phyloP scores from a whole-genome alignment of 1,284 basidiomycete genomes.

The Ustilago loliicola region DNA sequence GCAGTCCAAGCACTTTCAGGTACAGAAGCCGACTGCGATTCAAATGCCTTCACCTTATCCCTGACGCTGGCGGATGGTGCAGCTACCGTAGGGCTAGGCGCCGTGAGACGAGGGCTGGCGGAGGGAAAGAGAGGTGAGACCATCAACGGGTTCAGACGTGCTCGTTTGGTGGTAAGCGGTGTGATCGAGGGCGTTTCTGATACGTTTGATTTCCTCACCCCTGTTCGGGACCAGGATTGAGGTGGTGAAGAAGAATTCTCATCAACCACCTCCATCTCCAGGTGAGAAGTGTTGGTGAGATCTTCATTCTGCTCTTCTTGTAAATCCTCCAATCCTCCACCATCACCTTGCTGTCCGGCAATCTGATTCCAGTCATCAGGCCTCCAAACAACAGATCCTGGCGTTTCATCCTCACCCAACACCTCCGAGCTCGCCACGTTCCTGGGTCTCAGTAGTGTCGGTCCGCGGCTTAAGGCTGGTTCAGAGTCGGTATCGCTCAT shows the following conservation, averaged over 20 bases:
- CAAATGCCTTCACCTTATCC: slow-evolving; percentile 58
- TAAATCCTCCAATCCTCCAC: slow-evolving; percentile 17
- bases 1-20: slow-evolving; percentile 20
- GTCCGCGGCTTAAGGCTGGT: slow-evolving; percentile 30
- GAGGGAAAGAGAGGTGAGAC: slow-evolving; percentile 53
- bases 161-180: slow-evolving; percentile 61
- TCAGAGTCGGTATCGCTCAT: slow-evolving; percentile 40
- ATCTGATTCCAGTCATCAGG: slow-evolving; percentile 20
- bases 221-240: background rate
- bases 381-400: slow-evolving; percentile 44
- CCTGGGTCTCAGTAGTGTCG: slow-evolving; percentile 36
- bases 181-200: slow-evolving; percentile 61
- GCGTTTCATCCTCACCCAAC: slow-evolving; percentile 29
- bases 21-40: slow-evolving; percentile 16
- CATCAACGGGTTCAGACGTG: slow-evolving; percentile 54
- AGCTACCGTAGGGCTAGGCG: background rate
- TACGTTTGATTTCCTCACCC: slow-evolving; percentile 15
- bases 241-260: background rate
- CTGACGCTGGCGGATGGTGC: slow-evolving; percentile 29
- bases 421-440: slow-evolving; percentile 26
- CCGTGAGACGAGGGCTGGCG: slow-evolving; percentile 6
- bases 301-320: slow-evolving; percentile 11
- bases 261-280: background rate
- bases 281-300: background rate
- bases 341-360: background rate